Conservation (phyloP, 2,329 filamentous ascomycete genomes). For the Diaporthe aspalathi region DNA sequence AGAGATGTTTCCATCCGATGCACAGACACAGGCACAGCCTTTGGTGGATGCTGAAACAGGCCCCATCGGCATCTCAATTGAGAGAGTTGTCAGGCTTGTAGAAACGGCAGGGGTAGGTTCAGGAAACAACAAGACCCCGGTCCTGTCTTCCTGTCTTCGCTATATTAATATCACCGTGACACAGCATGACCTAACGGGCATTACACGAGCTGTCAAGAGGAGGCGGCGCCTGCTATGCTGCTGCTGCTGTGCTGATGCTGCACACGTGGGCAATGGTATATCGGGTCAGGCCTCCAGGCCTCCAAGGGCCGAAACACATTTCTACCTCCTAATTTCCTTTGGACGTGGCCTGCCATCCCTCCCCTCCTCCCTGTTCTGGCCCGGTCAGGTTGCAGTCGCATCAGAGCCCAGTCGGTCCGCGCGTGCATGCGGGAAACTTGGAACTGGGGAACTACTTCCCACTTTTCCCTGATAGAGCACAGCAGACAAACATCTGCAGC, state of each 20-base stretch:
- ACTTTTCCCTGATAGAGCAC: conserved; percentile 13
- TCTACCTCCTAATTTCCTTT: conserved; percentile 13
- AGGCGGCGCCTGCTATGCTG: too few relatives aligned
- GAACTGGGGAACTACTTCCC: conserved; percentile 10
- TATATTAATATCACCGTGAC: background rate
- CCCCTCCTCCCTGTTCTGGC: background rate
- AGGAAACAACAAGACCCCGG: conserved; percentile 5
- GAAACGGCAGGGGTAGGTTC: conserved; percentile 23
- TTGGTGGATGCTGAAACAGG: conserved; percentile 17
- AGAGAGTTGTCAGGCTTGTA: too few relatives aligned
- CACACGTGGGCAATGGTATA: conserved; percentile 13
- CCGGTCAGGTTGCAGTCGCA: background rate
- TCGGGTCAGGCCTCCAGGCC: background rate
- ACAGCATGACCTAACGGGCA: conserved; percentile 13
- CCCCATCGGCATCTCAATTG: conserved; percentile 21
- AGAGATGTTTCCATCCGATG: conserved; percentile 15
- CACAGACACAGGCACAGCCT: conserved; percentile 14
- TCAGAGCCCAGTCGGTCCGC: background rate
- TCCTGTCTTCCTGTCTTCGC: too few relatives aligned
- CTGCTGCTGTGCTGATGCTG: background rate
- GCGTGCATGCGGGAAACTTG: background rate
- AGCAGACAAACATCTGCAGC: background rate
- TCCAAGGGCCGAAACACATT: conserved; percentile 7
- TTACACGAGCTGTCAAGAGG: conserved; percentile 29
- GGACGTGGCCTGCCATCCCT: conserved; percentile 10